Percentiles rank a stretch among this genome's conserved stretches.
phyloP scores from a whole-genome alignment of 1,284 basidiomycete species.

The Irpex sp. region DNA sequence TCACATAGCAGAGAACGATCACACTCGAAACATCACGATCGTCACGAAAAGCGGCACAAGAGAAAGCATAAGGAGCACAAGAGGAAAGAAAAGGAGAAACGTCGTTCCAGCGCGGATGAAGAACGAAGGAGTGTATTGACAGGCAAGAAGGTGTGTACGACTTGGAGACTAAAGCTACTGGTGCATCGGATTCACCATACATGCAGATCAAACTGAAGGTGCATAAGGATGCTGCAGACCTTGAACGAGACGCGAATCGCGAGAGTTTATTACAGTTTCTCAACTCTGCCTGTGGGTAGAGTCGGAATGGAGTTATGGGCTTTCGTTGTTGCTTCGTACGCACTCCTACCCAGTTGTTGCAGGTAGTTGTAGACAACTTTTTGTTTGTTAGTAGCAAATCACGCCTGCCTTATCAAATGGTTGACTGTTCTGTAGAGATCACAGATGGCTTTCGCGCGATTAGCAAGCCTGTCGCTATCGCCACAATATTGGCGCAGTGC shows the following conservation, averaged over 20 bases:
- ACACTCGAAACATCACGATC: constrained; percentile 4
- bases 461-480: no score
- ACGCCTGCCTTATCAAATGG: no score
- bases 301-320: background rate
- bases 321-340: background rate
- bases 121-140: constrained; percentile 60
- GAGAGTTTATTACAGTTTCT: constrained; percentile 59
- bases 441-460: no score
- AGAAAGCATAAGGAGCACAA: constrained; percentile 23
- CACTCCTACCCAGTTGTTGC: background rate
- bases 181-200: background rate
- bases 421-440: no score
- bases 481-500: no score
- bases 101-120: constrained; percentile 23
- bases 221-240: constrained; percentile 61
- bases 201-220: constrained; percentile 67
- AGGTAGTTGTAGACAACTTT: background rate
- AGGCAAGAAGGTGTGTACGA: constrained; percentile 57
- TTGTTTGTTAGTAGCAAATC: no score
- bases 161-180: constrained; percentile 5
- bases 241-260: constrained; percentile 62
- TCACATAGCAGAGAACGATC: constrained; percentile 13
- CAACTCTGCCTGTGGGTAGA: constrained; percentile 58
- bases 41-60: constrained; percentile 9
- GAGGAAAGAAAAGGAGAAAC: constrained; percentile 38